phyloP scores from a whole-genome alignment of 2,329 filamentous ascomycete genomes.

The Colletotrichum cereale region DNA sequence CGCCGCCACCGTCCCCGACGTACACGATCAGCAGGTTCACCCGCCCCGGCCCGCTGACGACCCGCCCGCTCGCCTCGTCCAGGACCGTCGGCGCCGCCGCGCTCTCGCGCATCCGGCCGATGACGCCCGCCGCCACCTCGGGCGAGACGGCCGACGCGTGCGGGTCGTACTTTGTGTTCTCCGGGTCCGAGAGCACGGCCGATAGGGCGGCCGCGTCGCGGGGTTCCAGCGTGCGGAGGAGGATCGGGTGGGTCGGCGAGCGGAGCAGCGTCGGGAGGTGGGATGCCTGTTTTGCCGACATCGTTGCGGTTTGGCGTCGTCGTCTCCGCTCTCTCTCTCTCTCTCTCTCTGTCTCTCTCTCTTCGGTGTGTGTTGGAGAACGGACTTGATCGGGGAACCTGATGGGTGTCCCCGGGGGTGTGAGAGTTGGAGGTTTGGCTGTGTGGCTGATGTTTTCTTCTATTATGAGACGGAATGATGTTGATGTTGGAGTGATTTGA shows the following conservation, averaged over 20 bases:
- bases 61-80: constrained; percentile 23
- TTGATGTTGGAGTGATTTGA: no score
- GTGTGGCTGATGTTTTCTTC: background rate
- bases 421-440: background rate
- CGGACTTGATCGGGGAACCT: background rate
- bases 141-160: constrained; percentile 38
- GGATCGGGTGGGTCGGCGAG: constrained; percentile 44
- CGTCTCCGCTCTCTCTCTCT: background rate
- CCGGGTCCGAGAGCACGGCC: constrained; percentile 45
- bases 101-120: constrained; percentile 44
- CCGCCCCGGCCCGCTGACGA: constrained; percentile 43
- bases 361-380: background rate
- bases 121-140: constrained; percentile 38
- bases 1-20: background rate
- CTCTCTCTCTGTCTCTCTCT: no score
- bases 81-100: constrained; percentile 44
- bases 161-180: constrained; percentile 40
- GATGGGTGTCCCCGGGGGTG: background rate
- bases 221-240: constrained; percentile 44
- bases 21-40: constrained; percentile 46
- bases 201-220: constrained; percentile 42
- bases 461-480: background rate
- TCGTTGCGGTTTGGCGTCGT: background rate
- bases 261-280: constrained; percentile 44
- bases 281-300: constrained; percentile 37